These are phyloP conservation scores for Syzygium oleosum DNA, from an alignment of 345 rosid species.

Conservation along the genomic window DNA sequence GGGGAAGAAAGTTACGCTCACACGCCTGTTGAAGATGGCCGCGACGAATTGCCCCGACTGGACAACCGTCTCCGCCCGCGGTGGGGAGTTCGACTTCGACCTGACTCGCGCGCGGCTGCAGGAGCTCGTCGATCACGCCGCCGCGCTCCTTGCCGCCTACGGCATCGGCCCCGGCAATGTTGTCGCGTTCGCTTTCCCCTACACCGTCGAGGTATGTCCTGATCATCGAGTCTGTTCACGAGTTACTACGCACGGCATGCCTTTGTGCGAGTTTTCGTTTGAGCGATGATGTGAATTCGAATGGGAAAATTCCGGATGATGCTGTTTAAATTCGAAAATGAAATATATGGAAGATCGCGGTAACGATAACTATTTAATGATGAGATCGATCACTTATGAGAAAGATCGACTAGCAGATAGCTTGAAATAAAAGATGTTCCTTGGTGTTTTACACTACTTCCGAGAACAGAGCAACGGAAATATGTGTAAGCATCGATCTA, in stretches of 20 bases:
- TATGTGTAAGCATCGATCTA: neutral
- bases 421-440: neutral
- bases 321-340: neutral
- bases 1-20: conserved; percentile 24
- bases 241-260: neutral
- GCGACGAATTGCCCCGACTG: conserved; percentile 26
- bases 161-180: conserved; percentile 46
- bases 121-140: conserved; percentile 41
- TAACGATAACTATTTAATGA: neutral
- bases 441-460: neutral
- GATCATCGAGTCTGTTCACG: neutral
- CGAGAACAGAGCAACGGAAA: neutral
- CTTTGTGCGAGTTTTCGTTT: neutral
- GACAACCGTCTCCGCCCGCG: conserved; percentile 28
- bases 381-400: neutral
- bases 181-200: conserved; percentile 56
- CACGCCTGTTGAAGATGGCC: conserved; percentile 31
- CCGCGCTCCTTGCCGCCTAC: conserved; percentile 35
- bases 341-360: neutral
- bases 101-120: conserved; percentile 28
- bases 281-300: neutral
- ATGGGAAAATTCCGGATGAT: neutral
- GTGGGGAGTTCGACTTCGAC: conserved; percentile 20
- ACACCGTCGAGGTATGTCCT: conserved; percentile 50
- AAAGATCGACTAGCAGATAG: neutral